Percentiles rank a stretch among this genome's conserved stretches.
phyloP scores from a whole-genome alignment of 768 basidiomycete genomes.

The Tricholoma furcatifolium region DNA sequence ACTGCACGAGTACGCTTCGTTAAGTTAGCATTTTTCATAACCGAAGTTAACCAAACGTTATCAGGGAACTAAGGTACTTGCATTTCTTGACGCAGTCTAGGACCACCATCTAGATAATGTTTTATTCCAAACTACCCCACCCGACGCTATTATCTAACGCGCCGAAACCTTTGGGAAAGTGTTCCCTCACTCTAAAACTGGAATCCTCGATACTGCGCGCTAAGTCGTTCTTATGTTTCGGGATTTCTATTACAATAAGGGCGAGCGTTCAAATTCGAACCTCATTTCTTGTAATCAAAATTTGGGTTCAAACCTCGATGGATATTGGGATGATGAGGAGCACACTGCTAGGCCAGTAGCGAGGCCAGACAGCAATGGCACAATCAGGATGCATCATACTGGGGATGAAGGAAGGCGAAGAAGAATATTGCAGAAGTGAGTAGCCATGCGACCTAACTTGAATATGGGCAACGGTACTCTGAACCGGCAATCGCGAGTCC shows the following conservation, averaged over 20 bases:
- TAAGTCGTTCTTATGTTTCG: constrained; percentile 63
- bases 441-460: constrained; percentile 5
- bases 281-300: too few species aligned
- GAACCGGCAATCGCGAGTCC: too few species aligned
- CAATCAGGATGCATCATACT: constrained; percentile 80
- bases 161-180: constrained; percentile 81
- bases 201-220: constrained; percentile 58
- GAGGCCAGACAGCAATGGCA: constrained; percentile 53
- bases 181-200: constrained; percentile 76
- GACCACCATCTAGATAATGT: not conserved
- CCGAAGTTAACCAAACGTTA: constrained; percentile 4
- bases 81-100: too few species aligned
- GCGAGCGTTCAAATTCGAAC: constrained; percentile 31
- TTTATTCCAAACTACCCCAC: constrained; percentile 76
- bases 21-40: not conserved
- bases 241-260: constrained; percentile 83
- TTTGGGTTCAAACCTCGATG: not conserved
- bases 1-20: constrained; percentile 84
- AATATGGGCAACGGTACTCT: not conserved
- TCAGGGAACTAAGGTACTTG: constrained; percentile 65
- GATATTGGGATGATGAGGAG: constrained; percentile 75
- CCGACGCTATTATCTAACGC: constrained; percentile 68
- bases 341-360: constrained; percentile 65
- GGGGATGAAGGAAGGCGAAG: constrained; percentile 81
- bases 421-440: constrained; percentile 75